Evolutionary conservation across 202 grass and related monocot genomes (phyloP).

Genomic region (Dendrocalamus latiflorus): DNA sequence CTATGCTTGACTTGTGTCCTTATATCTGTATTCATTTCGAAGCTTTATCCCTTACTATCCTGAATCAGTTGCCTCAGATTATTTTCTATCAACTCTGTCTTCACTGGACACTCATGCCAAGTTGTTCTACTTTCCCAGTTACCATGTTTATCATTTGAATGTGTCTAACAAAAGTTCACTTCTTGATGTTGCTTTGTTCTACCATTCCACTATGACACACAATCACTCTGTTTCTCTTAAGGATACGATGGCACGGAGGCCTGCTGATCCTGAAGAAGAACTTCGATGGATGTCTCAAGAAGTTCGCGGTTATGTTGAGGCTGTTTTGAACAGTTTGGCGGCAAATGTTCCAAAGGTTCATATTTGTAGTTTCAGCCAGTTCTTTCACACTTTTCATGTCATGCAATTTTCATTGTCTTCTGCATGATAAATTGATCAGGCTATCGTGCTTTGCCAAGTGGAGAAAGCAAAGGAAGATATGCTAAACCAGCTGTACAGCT

Average conservation of each 20-base stretch:
- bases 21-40: background rate
- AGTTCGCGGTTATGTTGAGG: conserved; percentile 98
- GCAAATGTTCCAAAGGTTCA: conserved; percentile 99
- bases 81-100: background rate
- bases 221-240: conserved; percentile 11
- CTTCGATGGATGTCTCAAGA: conserved; percentile 99
- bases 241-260: conserved; percentile 68
- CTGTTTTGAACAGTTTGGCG: conserved; percentile 94
- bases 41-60: background rate
- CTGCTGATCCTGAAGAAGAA: conserved; percentile 98
- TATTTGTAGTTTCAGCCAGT: conserved; percentile 22
- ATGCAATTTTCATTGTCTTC: background rate
- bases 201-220: background rate
- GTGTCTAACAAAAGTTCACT: background rate
- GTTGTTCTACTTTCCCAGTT: background rate
- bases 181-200: background rate
- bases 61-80: background rate
- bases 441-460: conserved; percentile 97
- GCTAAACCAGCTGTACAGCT: conserved; percentile 93
- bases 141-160: conserved; percentile 20
- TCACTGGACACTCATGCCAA: background rate
- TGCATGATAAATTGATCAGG: conserved; percentile 42
- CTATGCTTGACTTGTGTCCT: conserved; percentile 8
- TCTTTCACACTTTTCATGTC: conserved; percentile 9
- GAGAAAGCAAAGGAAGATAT: conserved; percentile 99